Percentiles rank a stretch among this genome's conserved stretches.
phyloP scores from a whole-genome alignment of 495 filamentous ascomycete species.

The Lasiosphaeria miniovina region DNA sequence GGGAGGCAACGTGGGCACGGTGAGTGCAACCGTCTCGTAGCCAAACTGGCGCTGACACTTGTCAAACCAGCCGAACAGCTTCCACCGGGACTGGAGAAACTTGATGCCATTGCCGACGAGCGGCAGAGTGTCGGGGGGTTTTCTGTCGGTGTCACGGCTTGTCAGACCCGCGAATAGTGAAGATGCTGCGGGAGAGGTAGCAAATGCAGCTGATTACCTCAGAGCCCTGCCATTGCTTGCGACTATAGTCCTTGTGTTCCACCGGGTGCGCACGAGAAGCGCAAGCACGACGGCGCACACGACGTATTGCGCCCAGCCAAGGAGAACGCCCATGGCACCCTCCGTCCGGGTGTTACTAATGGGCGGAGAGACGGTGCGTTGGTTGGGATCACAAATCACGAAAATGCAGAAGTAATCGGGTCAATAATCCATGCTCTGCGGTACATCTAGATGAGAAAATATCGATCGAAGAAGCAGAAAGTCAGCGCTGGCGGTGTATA shows the following conservation, averaged over 20 bases:
- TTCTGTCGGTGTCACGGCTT: slow-evolving; percentile 21
- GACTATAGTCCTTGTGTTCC: slow-evolving; percentile 19
- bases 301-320: slow-evolving; percentile 17
- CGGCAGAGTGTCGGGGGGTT: slow-evolving; percentile 55
- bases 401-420: too few relatives aligned
- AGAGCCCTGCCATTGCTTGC: slow-evolving; percentile 26
- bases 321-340: slow-evolving; percentile 21
- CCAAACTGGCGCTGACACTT: slow-evolving; percentile 52
- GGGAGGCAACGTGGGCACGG: slow-evolving; percentile 55
- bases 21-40: slow-evolving; percentile 54
- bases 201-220: slow-evolving; percentile 13
- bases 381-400: too few relatives aligned
- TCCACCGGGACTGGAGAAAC: slow-evolving; percentile 54
- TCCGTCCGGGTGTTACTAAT: background rate
- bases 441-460: too few relatives aligned
- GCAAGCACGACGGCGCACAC: slow-evolving; percentile 14
- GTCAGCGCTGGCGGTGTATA: too few relatives aligned
- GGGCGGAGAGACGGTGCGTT: background rate
- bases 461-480: too few relatives aligned
- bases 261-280: slow-evolving; percentile 18
- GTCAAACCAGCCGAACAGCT: slow-evolving; percentile 58
- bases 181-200: background rate
- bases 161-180: background rate
- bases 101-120: slow-evolving; percentile 56
- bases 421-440: too few relatives aligned